A percentile compares a stretch with the other conserved stretches of the same genome.
Evolutionary conservation across 495 filamentous ascomycete species (phyloP).

Genomic region (Aspergillus baeticus): DNA sequence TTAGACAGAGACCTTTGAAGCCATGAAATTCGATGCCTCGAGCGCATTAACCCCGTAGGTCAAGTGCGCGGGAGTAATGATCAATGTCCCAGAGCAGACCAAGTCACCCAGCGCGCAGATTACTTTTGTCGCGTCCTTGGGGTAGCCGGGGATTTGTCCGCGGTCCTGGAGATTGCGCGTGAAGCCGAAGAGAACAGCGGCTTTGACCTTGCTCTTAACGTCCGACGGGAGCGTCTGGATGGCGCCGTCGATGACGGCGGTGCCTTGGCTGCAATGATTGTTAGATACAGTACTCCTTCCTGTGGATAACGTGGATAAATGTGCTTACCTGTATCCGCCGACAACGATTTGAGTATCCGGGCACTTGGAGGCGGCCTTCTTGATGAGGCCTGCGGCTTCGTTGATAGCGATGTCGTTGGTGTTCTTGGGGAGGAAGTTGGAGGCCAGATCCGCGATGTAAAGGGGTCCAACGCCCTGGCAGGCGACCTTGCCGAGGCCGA

Average conservation of each 20-base stretch:
- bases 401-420: constrained; percentile 33
- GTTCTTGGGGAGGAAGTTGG: constrained; percentile 27
- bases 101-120: constrained; percentile 50
- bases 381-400: constrained; percentile 30
- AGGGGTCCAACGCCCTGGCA: constrained; percentile 32
- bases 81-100: constrained; percentile 50
- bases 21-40: constrained; percentile 20
- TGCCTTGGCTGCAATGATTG: constrained; percentile 42
- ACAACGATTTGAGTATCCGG: constrained; percentile 53
- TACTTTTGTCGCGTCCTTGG: constrained; percentile 39
- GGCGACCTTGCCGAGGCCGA: constrained; percentile 27
- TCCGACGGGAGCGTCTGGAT: constrained; percentile 34
- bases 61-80: constrained; percentile 43
- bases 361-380: constrained; percentile 39
- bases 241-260: constrained; percentile 50
- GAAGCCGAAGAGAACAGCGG: constrained; percentile 53
- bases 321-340: too few species aligned
- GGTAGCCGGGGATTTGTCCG: constrained; percentile 46
- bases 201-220: constrained; percentile 44
- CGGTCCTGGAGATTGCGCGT: constrained; percentile 53
- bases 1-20: constrained; percentile 2
- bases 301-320: too few species aligned
- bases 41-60: constrained; percentile 32
- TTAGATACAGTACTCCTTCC: constrained; percentile 38
- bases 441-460: constrained; percentile 23